Evolutionary conservation across 225 moss, liverwort and hornwort genomes (phyloP).

Genomic region (Bryum argenteum): DNA sequence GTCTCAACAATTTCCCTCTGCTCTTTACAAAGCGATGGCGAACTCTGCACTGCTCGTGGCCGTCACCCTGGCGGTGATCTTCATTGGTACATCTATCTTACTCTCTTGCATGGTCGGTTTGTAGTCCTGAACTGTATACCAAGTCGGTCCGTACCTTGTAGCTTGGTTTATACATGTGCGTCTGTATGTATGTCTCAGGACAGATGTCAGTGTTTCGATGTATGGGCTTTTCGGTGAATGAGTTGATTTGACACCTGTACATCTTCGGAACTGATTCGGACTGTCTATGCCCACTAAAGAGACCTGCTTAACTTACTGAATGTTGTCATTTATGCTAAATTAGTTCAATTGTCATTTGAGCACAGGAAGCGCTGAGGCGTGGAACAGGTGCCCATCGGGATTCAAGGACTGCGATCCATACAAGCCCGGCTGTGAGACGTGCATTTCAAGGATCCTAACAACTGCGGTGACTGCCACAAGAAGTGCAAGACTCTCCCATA

Average conservation of each 20-base stretch:
- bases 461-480: constrained; percentile 4
- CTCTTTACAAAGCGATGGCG: background rate
- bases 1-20: background rate
- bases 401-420: constrained; percentile 1
- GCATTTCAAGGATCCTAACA: constrained; percentile 1
- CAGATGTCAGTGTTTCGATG: no score
- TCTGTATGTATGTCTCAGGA: no score
- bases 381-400: background rate
- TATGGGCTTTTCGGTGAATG: no score
- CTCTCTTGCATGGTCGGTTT: background rate
- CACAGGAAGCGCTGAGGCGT: background rate
- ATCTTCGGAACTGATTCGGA: no score
- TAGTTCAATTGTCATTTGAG: background rate
- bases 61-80: constrained; percentile 5
- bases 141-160: background rate
- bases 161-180: background rate
- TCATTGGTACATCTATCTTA: background rate
- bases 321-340: background rate
- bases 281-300: background rate
- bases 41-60: background rate
- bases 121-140: background rate
- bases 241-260: no score
- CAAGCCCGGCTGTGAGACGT: constrained; percentile 16
- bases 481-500: background rate
- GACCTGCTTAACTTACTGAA: background rate